Evolutionary conservation across 768 basidiomycete species (phyloP), one percentile per base, ranked within the genome.

Genomic region (Amyloporia xantha): DNA sequence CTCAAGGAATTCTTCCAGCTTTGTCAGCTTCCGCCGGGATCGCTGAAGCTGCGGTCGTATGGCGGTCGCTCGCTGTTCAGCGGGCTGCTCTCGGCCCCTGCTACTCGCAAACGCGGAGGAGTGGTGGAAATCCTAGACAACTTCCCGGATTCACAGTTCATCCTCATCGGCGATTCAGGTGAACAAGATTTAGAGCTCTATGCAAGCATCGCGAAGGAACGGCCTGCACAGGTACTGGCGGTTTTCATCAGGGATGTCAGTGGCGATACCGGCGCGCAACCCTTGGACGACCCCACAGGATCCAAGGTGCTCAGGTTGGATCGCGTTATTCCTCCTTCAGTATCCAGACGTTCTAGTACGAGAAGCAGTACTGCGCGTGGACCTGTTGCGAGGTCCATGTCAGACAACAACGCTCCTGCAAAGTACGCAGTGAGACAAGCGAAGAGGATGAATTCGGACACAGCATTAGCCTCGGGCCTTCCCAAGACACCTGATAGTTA

Each of bases 151-250:
- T 81, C 87, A 1, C 71, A 67, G 33, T 96, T 98, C 67, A 66
- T 97, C 59, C 77, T 94, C 42, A 73, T 98, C 35, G 95, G 95
- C 5, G 95, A 98, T 63, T 81, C 84, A 0, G 95, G 94, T 27
- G 95, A 98, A 62, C 94, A 96, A 56, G 95, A 98, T 66, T 68
- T 98, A 38, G 93, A 98, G 64, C 72, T 98, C 1, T 98, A 97
- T 63, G 73, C 84, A 12, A 72, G 80, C 2, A 61, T 95, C 15
- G 91, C 95, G 0, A 64, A 69, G 15, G 82, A 89, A 48, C 71
- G 81, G 10, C 80, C 85, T 0, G 55, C 69, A 3, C 87, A 89
- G 59, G 75, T 98, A 30, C 67, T 84, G 3, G 91, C 73, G 2
- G 79, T 97, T 28, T 90, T 91, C 66, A 81, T 98, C 37, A 78